Percentiles rank a stretch among this genome's conserved stretches.
phyloP scores from a whole-genome alignment of 441 rosid species.

The Adansonia gregorii region DNA sequence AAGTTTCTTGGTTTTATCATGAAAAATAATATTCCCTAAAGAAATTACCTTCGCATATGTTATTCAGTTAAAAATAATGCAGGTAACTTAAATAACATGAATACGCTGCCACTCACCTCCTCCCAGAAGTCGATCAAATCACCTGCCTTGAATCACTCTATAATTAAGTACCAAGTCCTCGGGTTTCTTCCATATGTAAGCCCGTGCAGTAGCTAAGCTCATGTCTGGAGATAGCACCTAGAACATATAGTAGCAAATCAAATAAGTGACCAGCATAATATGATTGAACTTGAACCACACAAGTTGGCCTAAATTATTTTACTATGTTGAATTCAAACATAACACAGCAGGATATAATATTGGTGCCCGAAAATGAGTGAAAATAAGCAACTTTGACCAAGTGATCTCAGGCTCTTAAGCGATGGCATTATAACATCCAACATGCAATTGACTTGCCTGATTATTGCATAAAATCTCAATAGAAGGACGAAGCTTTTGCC shows the following conservation, averaged over 20 bases:
- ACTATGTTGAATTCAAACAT: background rate
- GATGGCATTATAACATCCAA: constrained; percentile 17
- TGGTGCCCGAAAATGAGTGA: background rate
- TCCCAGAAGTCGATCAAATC: constrained; percentile 41
- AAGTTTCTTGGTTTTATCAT: background rate
- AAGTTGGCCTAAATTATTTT: background rate
- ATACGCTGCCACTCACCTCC: constrained; percentile 38
- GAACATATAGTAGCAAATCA: constrained; percentile 24
- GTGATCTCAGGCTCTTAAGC: background rate
- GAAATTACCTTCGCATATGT: background rate
- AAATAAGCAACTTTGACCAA: background rate
- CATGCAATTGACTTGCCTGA: constrained; percentile 64
- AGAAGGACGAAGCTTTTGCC: constrained; percentile 87
- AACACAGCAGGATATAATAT: background rate
- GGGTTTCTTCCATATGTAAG: constrained; percentile 96
- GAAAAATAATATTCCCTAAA: background rate
- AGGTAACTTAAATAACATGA: constrained; percentile 1
- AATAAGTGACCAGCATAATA: constrained; percentile 1
- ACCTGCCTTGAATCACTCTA: constrained; percentile 77
- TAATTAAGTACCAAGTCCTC: constrained; percentile 96
- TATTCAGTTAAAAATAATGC: background rate
- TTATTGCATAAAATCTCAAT: constrained; percentile 96
- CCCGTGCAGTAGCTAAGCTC: constrained; percentile 97
- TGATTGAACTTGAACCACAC: background rate
- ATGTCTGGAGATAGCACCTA: constrained; percentile 95